Base-by-base conservation (phyloP, 805 yeast species). In the Yarrowia sp. region DNA sequence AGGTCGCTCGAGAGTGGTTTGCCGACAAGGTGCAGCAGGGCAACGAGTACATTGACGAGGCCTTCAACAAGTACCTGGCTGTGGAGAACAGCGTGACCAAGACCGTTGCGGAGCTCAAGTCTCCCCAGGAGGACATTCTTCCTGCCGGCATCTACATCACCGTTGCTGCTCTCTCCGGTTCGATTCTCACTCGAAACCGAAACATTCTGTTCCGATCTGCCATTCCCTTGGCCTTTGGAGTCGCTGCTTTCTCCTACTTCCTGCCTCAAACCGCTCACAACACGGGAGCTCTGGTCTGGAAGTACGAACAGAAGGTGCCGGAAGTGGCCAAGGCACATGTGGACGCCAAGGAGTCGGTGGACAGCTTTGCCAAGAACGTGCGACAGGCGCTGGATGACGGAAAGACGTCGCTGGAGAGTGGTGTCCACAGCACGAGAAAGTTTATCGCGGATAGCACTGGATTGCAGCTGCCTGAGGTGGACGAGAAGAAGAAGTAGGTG, bases 201-300 rank as follows among this genome's bases (percentile, higher is more conserved):
- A 84, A 84, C 65, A 68, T 86, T 22, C 62, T 86, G 1, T 71
- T 88, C 11, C 84, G 86, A 70, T 78, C 81, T 3, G 67, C 82
- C 0, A 76, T 83, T 14, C 96, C 96, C 1, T 65, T 86, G 2
- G 76, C 78, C 0, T 80, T 87, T 63, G 95, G 92, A 13, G 67
- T 82, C 33, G 81, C 78, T 6, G 85, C 93, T 0, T 89, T 91
- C 77, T 83, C 79, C 66, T 80, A 83, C 73, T 86, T 89, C 70
- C 80, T 90, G 70, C 97, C 97, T 15, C 76, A 80, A 60, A 91
- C 97, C 0, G 89, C 83, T 70, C 71, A 72, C 45, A 89, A 88
- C 74, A 84, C 90, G 8, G 76, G 82, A 13, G 74, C 77, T 7
- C 84, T 86, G 70, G 76, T 82, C 3, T 86, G 90, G 84, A 76